Evolutionary conservation across 306 rosid species (phyloP), one percentile per base, ranked within the genome.

Genomic region (Glycine tomentella): DNA sequence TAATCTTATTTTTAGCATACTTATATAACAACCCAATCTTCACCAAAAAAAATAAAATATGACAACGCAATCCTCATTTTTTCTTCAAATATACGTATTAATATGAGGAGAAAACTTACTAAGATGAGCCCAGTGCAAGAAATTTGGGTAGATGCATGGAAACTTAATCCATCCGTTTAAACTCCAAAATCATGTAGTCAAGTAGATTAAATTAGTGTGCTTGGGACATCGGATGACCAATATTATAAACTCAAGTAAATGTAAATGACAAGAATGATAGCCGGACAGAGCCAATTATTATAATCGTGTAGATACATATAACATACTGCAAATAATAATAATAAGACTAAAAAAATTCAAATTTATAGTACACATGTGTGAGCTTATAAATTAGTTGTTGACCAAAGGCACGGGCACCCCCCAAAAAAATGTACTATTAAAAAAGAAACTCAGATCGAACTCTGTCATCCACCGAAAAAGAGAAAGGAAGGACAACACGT

Each of bases 401-500:
- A 64, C 58, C 14, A 7, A 33, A 61, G 14, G 31, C 9, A 36
- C 46, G 31, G 31, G 31, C 31, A 25, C 31, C 31, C 31, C 31
- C 1, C 31, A 25, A 25, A 25, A 25, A 25, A 25, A 25, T 25
- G 31, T 25, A 25, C 31, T 25, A 25, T 25, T 25, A 25, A 25
- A 25, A 25, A 25, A 25, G 31, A 25, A 25, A 25, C 31, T 25
- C 31, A 46, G 72, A 52, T 5, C 25, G 25, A 62, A 0, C 51
- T 42, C 8, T 42, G 46, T 7, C 46, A 55, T 65, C 84, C 80
- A 65, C 80, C 68, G 14, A 73, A 73, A 81, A 80, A 13, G 70
- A 34, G 62, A 61, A 15, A 53, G 59, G n/a, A 53, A 57, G 74
- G 59, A 46, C 16, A 74, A 56, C 76, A 66, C 17, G 42, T 48